These are phyloP conservation scores for Anthostomella pinea DNA, from an alignment of 2,329 filamentous ascomycete species.

Conservation along the genomic window DNA sequence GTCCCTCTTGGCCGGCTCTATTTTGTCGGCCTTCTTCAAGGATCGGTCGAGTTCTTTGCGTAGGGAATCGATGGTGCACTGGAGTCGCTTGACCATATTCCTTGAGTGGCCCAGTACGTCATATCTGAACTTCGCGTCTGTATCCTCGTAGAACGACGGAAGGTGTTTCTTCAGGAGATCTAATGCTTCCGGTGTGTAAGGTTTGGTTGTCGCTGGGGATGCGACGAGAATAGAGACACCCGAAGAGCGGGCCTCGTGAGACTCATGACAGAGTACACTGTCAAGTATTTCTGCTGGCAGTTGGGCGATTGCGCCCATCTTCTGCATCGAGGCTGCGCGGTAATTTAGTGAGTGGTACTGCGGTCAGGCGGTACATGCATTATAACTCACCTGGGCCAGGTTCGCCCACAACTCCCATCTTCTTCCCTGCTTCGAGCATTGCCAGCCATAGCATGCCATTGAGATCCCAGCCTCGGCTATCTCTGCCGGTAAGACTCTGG, in stretches of 20 bases:
- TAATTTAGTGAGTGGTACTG: slow-evolving; percentile 9
- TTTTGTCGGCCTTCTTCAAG: slow-evolving; percentile 32
- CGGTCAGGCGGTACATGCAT: slow-evolving; percentile 16
- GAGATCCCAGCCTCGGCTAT: slow-evolving; percentile 45
- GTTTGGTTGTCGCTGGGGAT: slow-evolving; percentile 70
- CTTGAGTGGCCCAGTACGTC: slow-evolving; percentile 74
- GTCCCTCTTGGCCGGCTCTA: not conserved
- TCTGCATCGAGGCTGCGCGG: slow-evolving; percentile 17
- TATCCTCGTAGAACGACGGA: slow-evolving; percentile 72
- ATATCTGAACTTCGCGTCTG: slow-evolving; percentile 81
- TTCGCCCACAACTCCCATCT: slow-evolving; percentile 66
- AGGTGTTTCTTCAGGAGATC: slow-evolving; percentile 63
- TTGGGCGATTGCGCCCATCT: slow-evolving; percentile 28
- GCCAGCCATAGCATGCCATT: slow-evolving; percentile 61
- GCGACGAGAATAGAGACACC: slow-evolving; percentile 77
- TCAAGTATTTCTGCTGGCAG: slow-evolving; percentile 47
- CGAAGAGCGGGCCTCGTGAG: slow-evolving; percentile 69
- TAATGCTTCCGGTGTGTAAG: slow-evolving; percentile 64
- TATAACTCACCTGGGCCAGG: slow-evolving; percentile 44
- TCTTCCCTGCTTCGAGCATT: slow-evolving; percentile 69
- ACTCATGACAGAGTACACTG: slow-evolving; percentile 52
- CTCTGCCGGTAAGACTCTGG: slow-evolving; percentile 44
- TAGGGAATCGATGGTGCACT: slow-evolving; percentile 61
- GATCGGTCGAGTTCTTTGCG: slow-evolving; percentile 33
- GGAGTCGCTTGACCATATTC: slow-evolving; percentile 72